These are phyloP conservation scores for Fusarium abutilonis DNA, from an alignment of 2,329 filamentous ascomycete genomes.

Conservation along the genomic window DNA sequence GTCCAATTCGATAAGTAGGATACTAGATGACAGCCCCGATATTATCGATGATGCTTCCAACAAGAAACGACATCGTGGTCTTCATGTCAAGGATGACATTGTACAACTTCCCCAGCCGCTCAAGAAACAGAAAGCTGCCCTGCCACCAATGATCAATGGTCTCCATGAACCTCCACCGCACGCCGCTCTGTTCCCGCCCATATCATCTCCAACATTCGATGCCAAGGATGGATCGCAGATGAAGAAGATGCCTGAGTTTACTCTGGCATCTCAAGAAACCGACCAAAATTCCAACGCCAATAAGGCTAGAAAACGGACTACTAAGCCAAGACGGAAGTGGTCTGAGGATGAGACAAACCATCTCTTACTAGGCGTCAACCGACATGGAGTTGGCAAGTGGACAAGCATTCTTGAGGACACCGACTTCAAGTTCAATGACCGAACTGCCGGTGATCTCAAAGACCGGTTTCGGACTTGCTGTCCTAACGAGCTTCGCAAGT, in stretches of 20 bases:
- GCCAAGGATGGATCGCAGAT: conserved; percentile 58
- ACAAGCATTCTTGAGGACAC: conserved; percentile 70
- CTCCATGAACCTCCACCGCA: conserved; percentile 70
- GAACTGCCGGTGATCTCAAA: conserved; percentile 71
- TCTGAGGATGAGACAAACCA: conserved; percentile 72
- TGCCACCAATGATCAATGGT: conserved; percentile 73
- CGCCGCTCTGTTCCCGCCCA: conserved; percentile 70
- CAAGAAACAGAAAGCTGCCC: conserved; percentile 70
- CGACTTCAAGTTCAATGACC: conserved; percentile 68
- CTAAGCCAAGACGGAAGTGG: conserved; percentile 70
- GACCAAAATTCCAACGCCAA: conserved; percentile 43
- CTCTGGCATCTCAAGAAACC: conserved; percentile 48
- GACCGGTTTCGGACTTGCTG: conserved; percentile 74
- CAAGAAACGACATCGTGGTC: conserved; percentile 64
- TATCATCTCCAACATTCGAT: conserved; percentile 66
- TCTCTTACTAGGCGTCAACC: conserved; percentile 68
- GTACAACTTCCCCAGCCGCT: conserved; percentile 71
- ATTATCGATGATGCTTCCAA: conserved; percentile 56
- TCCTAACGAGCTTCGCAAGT: conserved; percentile 66
- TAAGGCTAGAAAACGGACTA: conserved; percentile 63
- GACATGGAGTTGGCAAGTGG: conserved; percentile 73
- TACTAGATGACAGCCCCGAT: conserved; percentile 58
- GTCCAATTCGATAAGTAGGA: conserved; percentile 57
- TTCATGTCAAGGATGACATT: conserved; percentile 67
- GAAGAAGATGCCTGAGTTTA: conserved; percentile 56